phyloP scores from a whole-genome alignment of 164 flowering plant species.

The Platanus orientalis region DNA sequence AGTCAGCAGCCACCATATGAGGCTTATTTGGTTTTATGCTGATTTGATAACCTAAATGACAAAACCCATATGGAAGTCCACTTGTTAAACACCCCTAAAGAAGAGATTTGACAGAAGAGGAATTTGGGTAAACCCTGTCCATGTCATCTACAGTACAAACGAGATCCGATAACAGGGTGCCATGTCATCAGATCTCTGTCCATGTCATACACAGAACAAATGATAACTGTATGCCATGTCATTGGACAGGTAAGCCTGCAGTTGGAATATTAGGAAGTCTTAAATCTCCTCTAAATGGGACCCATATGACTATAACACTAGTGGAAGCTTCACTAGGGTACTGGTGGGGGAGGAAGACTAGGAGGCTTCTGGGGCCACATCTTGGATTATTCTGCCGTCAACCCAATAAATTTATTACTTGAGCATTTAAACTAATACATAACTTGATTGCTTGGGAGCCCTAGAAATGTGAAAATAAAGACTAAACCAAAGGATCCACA shows the following conservation, averaged over 20 bases:
- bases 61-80: neutral
- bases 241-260: neutral
- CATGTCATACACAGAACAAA: neutral
- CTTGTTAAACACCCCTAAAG: neutral
- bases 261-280: too few relatives aligned
- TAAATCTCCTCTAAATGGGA: slow-evolving; percentile 13
- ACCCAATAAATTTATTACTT: slow-evolving; percentile 4
- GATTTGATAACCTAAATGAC: slow-evolving; percentile 9
- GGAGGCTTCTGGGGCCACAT: neutral
- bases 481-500: slow-evolving; percentile 25
- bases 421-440: slow-evolving; percentile 18
- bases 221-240: too few relatives aligned
- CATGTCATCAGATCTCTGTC: neutral
- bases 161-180: too few relatives aligned
- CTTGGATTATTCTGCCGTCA: slow-evolving; percentile 18
- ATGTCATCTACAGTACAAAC: too few relatives aligned
- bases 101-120: neutral
- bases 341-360: slow-evolving; percentile 5
- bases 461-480: slow-evolving; percentile 23
- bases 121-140: too few relatives aligned
- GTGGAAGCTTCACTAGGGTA: slow-evolving; percentile 36
- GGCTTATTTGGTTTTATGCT: neutral
- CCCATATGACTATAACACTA: slow-evolving; percentile 14
- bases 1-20: neutral
- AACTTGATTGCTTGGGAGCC: slow-evolving; percentile 25